These are phyloP conservation scores for Arthrobotrys sphaeroides DNA, from an alignment of 2,329 filamentous ascomycete genomes.

Conservation along the genomic window DNA sequence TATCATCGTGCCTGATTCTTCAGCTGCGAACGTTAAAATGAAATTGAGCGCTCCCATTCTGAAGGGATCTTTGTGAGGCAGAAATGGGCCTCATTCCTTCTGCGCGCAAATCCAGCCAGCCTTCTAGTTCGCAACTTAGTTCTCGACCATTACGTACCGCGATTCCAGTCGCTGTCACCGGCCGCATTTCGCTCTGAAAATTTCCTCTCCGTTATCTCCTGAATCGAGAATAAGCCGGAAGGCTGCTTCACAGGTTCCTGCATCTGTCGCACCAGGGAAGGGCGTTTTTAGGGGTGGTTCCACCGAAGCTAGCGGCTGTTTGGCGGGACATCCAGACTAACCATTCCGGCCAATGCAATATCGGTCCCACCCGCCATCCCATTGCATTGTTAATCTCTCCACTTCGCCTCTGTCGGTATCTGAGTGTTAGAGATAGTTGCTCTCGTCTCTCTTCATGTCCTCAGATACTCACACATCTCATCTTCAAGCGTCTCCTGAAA, in stretches of 20 bases:
- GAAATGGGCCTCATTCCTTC: constrained; percentile 23
- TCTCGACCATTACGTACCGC: background rate
- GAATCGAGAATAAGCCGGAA: constrained; percentile 17
- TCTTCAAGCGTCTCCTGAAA: constrained; percentile 37
- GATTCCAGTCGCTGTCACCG: background rate
- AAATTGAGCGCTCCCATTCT: constrained; percentile 24
- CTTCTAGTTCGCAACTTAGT: background rate
- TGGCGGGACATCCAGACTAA: background rate
- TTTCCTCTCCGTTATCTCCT: constrained; percentile 28
- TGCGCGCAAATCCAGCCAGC: constrained; percentile 7
- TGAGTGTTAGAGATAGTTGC: constrained; percentile 50
- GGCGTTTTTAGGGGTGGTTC: constrained; percentile 19
- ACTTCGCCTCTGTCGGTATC: background rate
- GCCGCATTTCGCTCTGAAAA: constrained; percentile 5
- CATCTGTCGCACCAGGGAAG: constrained; percentile 8
- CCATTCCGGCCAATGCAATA: constrained; percentile 7
- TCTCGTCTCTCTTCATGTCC: too few relatives aligned
- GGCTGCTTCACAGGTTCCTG: constrained; percentile 25
- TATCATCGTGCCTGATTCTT: constrained; percentile 2
- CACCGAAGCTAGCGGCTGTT: constrained; percentile 24
- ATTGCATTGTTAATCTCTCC: constrained; percentile 22
- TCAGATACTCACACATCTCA: background rate
- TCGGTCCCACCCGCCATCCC: constrained; percentile 10
- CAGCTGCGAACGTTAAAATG: constrained; percentile 11
- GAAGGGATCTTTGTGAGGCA: constrained; percentile 14